Evolutionary conservation across 2,329 filamentous ascomycete genomes (phyloP), one percentile per base, ranked within the genome.

Genomic region (Aspergillus sp.): DNA sequence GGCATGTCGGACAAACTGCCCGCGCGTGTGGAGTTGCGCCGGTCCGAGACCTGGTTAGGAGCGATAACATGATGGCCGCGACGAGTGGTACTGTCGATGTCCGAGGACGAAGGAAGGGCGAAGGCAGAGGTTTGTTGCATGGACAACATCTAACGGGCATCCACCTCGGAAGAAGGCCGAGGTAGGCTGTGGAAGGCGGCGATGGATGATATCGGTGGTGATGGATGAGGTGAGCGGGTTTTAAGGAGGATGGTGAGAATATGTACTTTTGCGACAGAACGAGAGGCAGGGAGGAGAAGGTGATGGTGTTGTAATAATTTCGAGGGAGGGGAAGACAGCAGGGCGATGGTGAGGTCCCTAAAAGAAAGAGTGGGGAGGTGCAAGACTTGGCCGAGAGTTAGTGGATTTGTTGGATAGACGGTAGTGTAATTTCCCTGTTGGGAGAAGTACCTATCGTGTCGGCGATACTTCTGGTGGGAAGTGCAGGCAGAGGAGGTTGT

Each of bases 111-210:
- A 52, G 61, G 59, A 49, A 60, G 60, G 45, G 60, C 51, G 57
- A 66, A 64, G 47, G 62, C 48, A 38, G 65, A 59, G 43, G 61
- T 62, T 56, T 69, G 66, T 51, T 69, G 70, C 64, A 71, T 72
- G 64, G 69, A 73, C 67, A 72, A 69, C 69, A 73, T 73, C 63
- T 62, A 59, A 61, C 56, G 56, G 43, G 30, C 40, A 47, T 45
- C 36, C 45, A 49, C 52, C 56, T 53, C 52, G 45, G 19, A 43
- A 30, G 45, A 22, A 14, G 33, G 44, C 30, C 19, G 45, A 40
- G 45, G 42, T 17, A 24, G 38, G 38, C 32, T 30, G 19, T 19
- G 20, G 33, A 41, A 35, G 30, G 16, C 32, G 19, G 35, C 30
- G 17, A 43, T 6, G 14, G n/a, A 46, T 38, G 33, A 35, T 33